Conservation (phyloP, 1,139 yeast species). For the Magnusiomyces ingens region DNA sequence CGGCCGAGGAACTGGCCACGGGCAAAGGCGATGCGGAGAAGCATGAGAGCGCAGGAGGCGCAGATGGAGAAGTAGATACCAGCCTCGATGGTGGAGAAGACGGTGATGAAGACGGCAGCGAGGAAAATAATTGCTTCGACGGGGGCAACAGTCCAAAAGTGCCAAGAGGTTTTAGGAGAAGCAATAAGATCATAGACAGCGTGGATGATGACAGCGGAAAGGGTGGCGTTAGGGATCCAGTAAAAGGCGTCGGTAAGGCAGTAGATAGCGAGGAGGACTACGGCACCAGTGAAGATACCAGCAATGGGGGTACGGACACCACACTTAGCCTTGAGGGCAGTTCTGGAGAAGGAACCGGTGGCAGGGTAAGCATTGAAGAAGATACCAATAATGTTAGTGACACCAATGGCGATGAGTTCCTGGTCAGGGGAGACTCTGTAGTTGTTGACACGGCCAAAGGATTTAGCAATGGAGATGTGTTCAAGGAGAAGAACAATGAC, state of each 20-base stretch:
- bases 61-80: slow-evolving; percentile 89
- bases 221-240: slow-evolving; percentile 51
- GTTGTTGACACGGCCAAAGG: slow-evolving; percentile 88
- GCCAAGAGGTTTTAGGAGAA: slow-evolving; percentile 61
- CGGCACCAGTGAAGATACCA: slow-evolving; percentile 84
- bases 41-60: slow-evolving; percentile 69
- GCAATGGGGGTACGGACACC: slow-evolving; percentile 94
- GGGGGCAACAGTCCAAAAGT: slow-evolving; percentile 71
- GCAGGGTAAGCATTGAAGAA: slow-evolving; percentile 93
- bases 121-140: slow-evolving; percentile 71
- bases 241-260: slow-evolving; percentile 38
- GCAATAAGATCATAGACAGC: slow-evolving; percentile 90
- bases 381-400: slow-evolving; percentile 82
- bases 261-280: slow-evolving; percentile 80
- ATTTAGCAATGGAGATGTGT: slow-evolving; percentile 89
- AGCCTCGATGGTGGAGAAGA: slow-evolving; percentile 74
- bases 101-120: slow-evolving; percentile 69
- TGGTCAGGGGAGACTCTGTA: slow-evolving; percentile 90
- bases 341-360: slow-evolving; percentile 92
- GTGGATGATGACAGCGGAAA: slow-evolving; percentile 84
- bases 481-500: slow-evolving; percentile 75
- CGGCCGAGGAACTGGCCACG: slow-evolving; percentile 78
- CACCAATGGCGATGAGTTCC: slow-evolving; percentile 91
- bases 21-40: slow-evolving; percentile 74
- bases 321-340: slow-evolving; percentile 90